Conservation (phyloP, 805 yeast genomes). For the Yamadazyma scolyti region DNA sequence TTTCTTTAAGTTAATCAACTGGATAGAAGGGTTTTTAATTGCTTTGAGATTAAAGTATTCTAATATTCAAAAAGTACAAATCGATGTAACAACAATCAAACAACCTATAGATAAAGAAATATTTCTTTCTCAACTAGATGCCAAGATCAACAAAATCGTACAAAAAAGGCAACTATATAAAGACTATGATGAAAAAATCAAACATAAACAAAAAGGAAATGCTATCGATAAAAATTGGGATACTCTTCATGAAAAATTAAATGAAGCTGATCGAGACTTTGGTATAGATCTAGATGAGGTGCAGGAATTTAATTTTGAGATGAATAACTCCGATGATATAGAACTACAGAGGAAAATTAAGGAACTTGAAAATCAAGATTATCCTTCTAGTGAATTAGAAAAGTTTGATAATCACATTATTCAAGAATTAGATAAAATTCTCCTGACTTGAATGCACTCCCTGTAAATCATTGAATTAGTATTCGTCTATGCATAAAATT, state of each 20-base stretch:
- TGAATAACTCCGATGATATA: conserved; percentile 15
- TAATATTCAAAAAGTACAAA: conserved; percentile 26
- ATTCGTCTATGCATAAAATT: too few species aligned
- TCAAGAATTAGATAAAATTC: conserved; percentile 4
- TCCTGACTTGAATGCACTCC: too few species aligned
- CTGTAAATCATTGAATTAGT: too few species aligned
- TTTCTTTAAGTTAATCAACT: conserved; percentile 65
- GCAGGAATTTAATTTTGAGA: conserved; percentile 37
- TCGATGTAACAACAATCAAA: conserved; percentile 19
- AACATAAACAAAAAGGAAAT: conserved; percentile 15
- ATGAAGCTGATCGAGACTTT: conserved; percentile 24
- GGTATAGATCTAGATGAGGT: conserved; percentile 41
- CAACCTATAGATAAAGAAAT: conserved; percentile 24
- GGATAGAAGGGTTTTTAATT: conserved; percentile 67
- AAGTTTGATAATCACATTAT: conserved; percentile 18
- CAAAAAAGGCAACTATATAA: conserved; percentile 37
- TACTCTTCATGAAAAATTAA: conserved; percentile 31
- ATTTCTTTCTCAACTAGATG: conserved; percentile 38
- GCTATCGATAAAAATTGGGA: conserved; percentile 42
- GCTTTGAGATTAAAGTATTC: conserved; percentile 61
- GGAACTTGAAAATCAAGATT: conserved; percentile 6
- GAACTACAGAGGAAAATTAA: conserved; percentile 11
- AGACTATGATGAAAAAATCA: conserved; percentile 19
- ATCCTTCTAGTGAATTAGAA: conserved; percentile 30
- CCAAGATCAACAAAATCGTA: conserved; percentile 32